Evolutionary conservation across 2,329 filamentous ascomycete genomes (phyloP), one percentile per base, ranked within the genome.

Genomic region (Aspergillus floridensis): DNA sequence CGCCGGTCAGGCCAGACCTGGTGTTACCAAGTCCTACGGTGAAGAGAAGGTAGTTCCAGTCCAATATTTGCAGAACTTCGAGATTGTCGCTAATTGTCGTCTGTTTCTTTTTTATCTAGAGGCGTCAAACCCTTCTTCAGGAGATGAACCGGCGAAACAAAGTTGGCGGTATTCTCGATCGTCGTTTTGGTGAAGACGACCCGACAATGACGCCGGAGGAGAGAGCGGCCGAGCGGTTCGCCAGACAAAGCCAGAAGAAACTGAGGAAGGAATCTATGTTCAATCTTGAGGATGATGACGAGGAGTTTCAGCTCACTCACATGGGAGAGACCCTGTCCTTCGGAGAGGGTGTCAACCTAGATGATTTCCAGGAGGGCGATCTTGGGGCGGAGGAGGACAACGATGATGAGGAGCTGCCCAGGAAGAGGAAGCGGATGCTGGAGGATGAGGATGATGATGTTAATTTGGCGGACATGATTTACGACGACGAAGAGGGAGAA

Each of bases 121-220:
- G 93, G 57, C 86, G 89, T 60, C 85, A 90, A 77, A 96, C 92
- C 0, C 81, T 97, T 21, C 79, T 97, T n/a, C 87, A 91, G 38
- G 93, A 98, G 71, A 89, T 98, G 84, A 90, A 96, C 71, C 84
- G 87, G 61, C 86, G 91, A 44, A 93, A 96, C 74, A 97, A 96
- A 76, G 88, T 93, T 21, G 95, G 95, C 64, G 93, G 93, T 4
- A 91, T 99, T 63, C 78, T 96, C 56, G 95, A 99, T 82, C 86
- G 92, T 70, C 88, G 95, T 68, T 96, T 99, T 70, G 95, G 96
- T 76, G 96, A 99, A 80, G 90, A 96, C 70, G 93, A 99, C 74
- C 91, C 92, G 11, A 90, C 87, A 12, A 93, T 99, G 91, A 91
- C 91, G 3, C 88, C 92, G 2, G 95, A 99, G 72, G 91, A 98